Base-by-base conservation (phyloP, 2,329 filamentous ascomycete genomes). In the Ophiocordyceps polyrhachis-furcata region DNA sequence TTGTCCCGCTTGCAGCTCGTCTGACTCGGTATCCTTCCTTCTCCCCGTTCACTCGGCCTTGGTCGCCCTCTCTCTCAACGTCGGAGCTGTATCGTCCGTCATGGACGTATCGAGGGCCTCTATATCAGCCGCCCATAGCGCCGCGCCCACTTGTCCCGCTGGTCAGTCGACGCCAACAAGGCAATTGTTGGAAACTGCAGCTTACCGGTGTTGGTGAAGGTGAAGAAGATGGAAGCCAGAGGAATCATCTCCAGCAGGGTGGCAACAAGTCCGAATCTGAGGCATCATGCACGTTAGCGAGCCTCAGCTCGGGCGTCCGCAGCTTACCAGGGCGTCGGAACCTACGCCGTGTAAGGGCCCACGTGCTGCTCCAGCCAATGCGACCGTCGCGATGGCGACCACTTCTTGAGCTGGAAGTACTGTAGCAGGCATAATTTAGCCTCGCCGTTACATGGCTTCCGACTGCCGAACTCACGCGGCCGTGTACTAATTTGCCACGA, bases 351-450 rank as follows among this genome's bases (percentile, higher is more conserved):
- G 64, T 94, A 95, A 19, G 83, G 79, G 6, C 76, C 84, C 46
- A 73, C 70, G 51, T 87, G 75, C 54, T 75, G 68, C 51, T 78
- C 68, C 20, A 94, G 65, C 70, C 81, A 93, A 43, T 78, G 70
- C 42, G 76, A 70, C 54, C 69, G 74, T 60, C 85, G 73, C 12
- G 66, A 66, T 25, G 68, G 62, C 40, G 74, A 74, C 85, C 86
- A 93, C 42, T 76, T 74, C 66, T 95, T 96, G 49, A 96, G 70
- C 65, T 93, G 84, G 60, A 94, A 95, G 63, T 94, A 95, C 63
- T 91, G 25, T n/a, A 40, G 23, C n/a, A 19, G 15, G 35, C 35
- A 3, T 21, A 6, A 42, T 17, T 14, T 21, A n/a, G n/a, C 38
- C 9, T 23, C 38, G 19, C 14, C 20, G 11, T 40, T 2, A 17